phyloP scores from a whole-genome alignment of 345 rosid species.

The Trapa incisa region DNA sequence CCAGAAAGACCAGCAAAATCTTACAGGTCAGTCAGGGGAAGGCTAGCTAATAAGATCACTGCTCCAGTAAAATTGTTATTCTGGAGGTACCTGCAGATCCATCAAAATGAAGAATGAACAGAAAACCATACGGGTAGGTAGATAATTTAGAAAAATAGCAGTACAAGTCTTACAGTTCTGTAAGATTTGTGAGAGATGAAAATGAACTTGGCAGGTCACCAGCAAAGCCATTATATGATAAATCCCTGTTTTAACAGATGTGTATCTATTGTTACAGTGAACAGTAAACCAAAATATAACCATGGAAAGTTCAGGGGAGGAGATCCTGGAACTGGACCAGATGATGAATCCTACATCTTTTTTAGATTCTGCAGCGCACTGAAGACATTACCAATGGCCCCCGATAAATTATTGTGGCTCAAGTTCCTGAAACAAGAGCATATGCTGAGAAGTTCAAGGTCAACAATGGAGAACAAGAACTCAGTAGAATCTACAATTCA shows the following conservation, averaged over 20 bases:
- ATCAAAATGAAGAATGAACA: not conserved
- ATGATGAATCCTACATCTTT: constrained; percentile 46
- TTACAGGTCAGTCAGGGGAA: constrained; percentile 68
- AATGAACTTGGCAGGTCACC: constrained; percentile 91
- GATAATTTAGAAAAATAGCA: not conserved
- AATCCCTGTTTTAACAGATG: constrained; percentile 43
- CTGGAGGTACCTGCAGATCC: constrained; percentile 55
- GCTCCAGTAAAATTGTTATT: constrained; percentile 85
- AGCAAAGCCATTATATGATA: constrained; percentile 60
- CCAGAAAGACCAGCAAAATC: constrained; percentile 14
- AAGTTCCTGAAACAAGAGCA: constrained; percentile 46
- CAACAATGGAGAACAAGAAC: not conserved
- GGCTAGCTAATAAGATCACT: constrained; percentile 57
- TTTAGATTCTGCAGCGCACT: constrained; percentile 44
- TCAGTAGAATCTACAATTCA: not conserved
- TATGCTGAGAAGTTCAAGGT: not conserved
- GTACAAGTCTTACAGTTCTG: constrained; percentile 45
- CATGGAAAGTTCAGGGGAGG: not conserved
- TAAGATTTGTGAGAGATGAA: constrained; percentile 53
- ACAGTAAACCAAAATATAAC: not conserved
- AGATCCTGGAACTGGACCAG: not conserved
- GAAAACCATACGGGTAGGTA: constrained; percentile 1
- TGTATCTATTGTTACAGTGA: not conserved
- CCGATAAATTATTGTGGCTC: constrained; percentile 66
- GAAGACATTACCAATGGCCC: constrained; percentile 83